Evolutionary conservation across 306 rosid genomes (phyloP).

Genomic region (Cucurbita moschata): DNA sequence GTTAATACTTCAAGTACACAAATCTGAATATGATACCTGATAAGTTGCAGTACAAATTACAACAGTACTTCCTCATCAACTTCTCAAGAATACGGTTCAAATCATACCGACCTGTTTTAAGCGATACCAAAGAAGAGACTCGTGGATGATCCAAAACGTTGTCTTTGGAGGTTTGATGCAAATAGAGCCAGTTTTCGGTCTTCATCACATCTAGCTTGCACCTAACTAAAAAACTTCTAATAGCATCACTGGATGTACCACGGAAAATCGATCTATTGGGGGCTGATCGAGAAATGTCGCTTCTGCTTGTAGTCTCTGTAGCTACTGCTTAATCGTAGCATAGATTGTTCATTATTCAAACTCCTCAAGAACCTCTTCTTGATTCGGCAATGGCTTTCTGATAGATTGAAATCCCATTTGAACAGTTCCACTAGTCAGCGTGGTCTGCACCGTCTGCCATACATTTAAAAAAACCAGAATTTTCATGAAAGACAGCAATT

Average conservation of each 20-base stretch:
- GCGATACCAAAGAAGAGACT: background rate
- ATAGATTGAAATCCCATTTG: slow-evolving; percentile 28
- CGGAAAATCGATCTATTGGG: background rate
- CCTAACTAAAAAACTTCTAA: background rate
- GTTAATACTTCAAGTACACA: background rate
- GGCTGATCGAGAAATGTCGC: background rate
- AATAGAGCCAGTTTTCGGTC: background rate
- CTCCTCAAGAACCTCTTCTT: slow-evolving; percentile 39
- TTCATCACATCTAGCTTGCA: background rate
- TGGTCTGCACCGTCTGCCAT: slow-evolving; percentile 55
- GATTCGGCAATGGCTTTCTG: slow-evolving; percentile 21
- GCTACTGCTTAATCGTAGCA: background rate
- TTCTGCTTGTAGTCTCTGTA: background rate
- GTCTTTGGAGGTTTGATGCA: background rate
- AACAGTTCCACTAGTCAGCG: slow-evolving; percentile 44
- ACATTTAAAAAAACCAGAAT: slow-evolving; percentile 4
- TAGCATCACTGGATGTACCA: background rate
- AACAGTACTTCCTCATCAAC: background rate
- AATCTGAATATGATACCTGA: background rate
- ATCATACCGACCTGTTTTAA: background rate
- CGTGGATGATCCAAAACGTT: background rate
- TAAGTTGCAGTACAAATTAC: background rate
- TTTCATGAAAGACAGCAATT: background rate
- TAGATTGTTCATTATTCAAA: slow-evolving; percentile 13
- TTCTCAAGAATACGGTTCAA: background rate